Evolutionary conservation across 768 basidiomycete species (phyloP).

Genomic region (Rhizopogon vulgaris): DNA sequence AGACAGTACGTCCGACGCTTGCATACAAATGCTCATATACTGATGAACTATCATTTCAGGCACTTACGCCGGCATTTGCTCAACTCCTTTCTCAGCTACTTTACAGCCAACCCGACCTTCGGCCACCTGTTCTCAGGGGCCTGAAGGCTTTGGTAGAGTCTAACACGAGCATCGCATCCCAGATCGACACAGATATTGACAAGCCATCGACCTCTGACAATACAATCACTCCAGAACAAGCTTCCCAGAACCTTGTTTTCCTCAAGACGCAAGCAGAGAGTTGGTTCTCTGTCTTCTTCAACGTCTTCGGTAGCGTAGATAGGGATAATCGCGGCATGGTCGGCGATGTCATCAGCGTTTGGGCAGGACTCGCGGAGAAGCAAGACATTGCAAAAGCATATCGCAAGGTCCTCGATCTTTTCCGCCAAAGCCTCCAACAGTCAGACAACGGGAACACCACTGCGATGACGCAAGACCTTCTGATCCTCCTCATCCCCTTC

Average conservation of each 20-base stretch:
- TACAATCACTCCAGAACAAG: conserved; percentile 51
- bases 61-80: conserved; percentile 71
- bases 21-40: not conserved
- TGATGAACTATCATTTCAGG: conserved; percentile 33
- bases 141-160: conserved; percentile 81
- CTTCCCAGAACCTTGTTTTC: conserved; percentile 60
- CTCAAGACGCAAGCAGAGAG: conserved; percentile 79
- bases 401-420: conserved; percentile 65
- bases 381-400: conserved; percentile 81
- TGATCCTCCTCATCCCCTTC: conserved; percentile 76
- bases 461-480: conserved; percentile 74
- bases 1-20: conserved; percentile 40
- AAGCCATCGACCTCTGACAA: conserved; percentile 18
- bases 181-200: conserved; percentile 20
- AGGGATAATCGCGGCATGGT: conserved; percentile 70
- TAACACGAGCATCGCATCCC: conserved; percentile 50
- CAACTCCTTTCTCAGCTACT: conserved; percentile 89
- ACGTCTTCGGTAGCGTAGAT: conserved; percentile 87
- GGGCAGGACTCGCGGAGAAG: conserved; percentile 75
- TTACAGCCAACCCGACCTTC: conserved; percentile 84
- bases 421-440: conserved; percentile 54
- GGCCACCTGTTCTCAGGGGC: conserved; percentile 74
- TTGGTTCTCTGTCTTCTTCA: conserved; percentile 93
- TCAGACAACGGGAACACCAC: conserved; percentile 41
- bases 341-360: conserved; percentile 84